Evolutionary conservation across 2,329 filamentous ascomycete genomes (phyloP), one percentile per base, ranked within the genome.

Genomic region (Cladosporium sphaerospermum): DNA sequence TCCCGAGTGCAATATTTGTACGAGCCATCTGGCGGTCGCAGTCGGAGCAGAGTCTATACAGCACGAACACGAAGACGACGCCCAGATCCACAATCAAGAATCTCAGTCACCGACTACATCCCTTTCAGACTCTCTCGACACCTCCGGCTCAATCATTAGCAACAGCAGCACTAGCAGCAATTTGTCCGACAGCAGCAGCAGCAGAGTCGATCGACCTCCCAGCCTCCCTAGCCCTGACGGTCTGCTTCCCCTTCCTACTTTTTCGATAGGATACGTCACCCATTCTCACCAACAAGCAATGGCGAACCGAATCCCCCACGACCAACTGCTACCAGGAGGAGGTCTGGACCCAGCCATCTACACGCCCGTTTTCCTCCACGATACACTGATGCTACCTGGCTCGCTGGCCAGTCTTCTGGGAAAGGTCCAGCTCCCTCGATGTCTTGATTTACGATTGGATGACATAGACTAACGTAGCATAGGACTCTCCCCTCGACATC

Each of bases 281-380:
- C 32, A 52, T 8, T 58, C 58, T 34, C 60, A 66, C 47, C 53
- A 64, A 31, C 54, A 45, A n/a, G 62, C 62, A 2, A 57, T 66
- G 7, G 49, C 41, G n/a, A 66, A 64, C 49, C 60, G 62, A 16
- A 54, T 67, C 23, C 23, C 46, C 13, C 51, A 57, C 42, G 45
- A 43, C n/a, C 42, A 57, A 28, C 51, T 80, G 44, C 73, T 71
- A 14, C 74, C 78, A 56, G 77, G 76, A 11, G 75, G 72, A 56
- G 72, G 78, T 23, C 78, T 80, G 59, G 78, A 78, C 4, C 67
- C 77, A 9, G 72, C 67, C 57, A 74, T 79, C 54, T 77, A 78
- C 63, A 77, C 78, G 49, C 76, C 78, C 18, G 80, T 80, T 63
- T 75, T 82, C 53, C 67, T 77, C 6, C 66, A 72, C 31, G 66